Evolutionary conservation across 2,329 filamentous ascomycete species (phyloP).

Genomic region (Nigrospora sphaerica): DNA sequence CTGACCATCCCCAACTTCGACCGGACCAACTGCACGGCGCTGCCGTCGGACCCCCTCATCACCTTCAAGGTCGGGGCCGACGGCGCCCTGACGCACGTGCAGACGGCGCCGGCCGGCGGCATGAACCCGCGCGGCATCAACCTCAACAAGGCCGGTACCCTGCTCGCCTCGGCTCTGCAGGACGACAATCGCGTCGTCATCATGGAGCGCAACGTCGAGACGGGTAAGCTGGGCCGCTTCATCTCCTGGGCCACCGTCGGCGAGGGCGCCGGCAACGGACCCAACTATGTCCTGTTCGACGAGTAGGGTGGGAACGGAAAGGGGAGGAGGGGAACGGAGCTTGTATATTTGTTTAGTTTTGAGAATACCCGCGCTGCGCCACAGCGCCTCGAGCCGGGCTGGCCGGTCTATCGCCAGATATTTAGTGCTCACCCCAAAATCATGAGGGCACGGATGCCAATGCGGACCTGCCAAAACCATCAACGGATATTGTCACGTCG

Average conservation of each 20-base stretch:
- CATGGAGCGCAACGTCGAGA: constrained; percentile 49
- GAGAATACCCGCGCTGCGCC: too few species aligned
- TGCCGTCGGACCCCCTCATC: constrained; percentile 57
- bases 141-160: constrained; percentile 55
- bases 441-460: too few species aligned
- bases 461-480: too few species aligned
- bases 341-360: too few species aligned
- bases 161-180: constrained; percentile 62
- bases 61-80: constrained; percentile 50
- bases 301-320: constrained; percentile 19
- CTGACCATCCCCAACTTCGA: constrained; percentile 43
- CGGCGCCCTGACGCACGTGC: constrained; percentile 48
- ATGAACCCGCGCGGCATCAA: constrained; percentile 59
- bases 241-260: constrained; percentile 33
- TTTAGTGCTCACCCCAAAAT: too few species aligned
- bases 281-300: constrained; percentile 33
- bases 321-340: background rate
- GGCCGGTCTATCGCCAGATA: too few species aligned
- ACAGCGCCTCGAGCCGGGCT: too few species aligned
- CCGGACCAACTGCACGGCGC: constrained; percentile 29
- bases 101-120: constrained; percentile 58
- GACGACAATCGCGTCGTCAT: constrained; percentile 52
- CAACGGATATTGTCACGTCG: too few species aligned
- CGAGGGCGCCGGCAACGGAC: constrained; percentile 33
- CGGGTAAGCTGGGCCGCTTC: constrained; percentile 47